Evolutionary conservation across 129 eudicot genomes (phyloP).

Genomic region (Scalesia atractyloides): DNA sequence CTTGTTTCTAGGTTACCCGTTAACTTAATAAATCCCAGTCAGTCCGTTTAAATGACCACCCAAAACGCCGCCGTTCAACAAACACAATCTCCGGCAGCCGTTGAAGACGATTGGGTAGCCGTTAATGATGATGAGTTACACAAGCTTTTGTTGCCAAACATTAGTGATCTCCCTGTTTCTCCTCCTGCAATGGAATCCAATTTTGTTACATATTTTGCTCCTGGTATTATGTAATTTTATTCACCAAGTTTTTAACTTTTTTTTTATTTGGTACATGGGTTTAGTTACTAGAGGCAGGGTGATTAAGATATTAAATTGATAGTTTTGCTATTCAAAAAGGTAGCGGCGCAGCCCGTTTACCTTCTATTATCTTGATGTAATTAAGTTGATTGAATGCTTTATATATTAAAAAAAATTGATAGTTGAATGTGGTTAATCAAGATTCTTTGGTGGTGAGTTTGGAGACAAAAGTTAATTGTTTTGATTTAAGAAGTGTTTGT

Average conservation of each 20-base stretch:
- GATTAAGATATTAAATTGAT: too few relatives aligned
- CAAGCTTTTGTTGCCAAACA: conserved; percentile 58
- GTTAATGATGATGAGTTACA: conserved; percentile 49
- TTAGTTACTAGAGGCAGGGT: too few relatives aligned
- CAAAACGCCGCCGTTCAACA: conserved; percentile 18
- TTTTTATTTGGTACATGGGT: background rate
- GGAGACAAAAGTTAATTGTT: background rate
- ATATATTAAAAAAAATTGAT: too few relatives aligned
- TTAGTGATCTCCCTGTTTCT: conserved; percentile 51
- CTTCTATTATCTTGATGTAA: too few relatives aligned
- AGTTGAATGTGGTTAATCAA: background rate
- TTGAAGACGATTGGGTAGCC: background rate
- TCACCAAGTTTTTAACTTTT: background rate
- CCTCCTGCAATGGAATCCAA: conserved; percentile 75
- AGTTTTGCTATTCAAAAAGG: too few relatives aligned
- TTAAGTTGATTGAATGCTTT: too few relatives aligned
- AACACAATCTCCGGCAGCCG: conserved; percentile 10
- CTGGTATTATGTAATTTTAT: conserved; percentile 52
- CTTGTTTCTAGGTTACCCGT: conserved; percentile 25
- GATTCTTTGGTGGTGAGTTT: background rate
- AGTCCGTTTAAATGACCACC: conserved; percentile 18
- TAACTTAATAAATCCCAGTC: conserved; percentile 15
- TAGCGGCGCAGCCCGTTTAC: too few relatives aligned
- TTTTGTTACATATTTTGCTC: conserved; percentile 66
- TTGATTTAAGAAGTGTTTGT: too few relatives aligned